These are phyloP conservation scores for Neostapfia colusana DNA, from an alignment of 176 grass and related monocot species.

Conservation along the genomic window DNA sequence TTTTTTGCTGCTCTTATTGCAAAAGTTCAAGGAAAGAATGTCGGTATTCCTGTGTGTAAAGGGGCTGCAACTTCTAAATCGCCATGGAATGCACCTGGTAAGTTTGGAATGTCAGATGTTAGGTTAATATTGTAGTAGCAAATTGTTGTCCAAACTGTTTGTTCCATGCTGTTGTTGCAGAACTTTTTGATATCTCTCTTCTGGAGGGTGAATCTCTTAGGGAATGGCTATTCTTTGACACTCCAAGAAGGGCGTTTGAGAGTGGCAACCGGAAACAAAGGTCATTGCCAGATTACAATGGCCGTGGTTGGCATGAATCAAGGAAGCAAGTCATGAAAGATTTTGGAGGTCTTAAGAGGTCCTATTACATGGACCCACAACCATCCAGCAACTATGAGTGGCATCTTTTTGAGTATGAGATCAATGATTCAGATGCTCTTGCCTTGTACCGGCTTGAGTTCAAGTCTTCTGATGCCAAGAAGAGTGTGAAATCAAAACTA, in stretches of 20 bases:
- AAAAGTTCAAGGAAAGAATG: conserved; percentile 78
- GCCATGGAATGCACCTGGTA: conserved; percentile 95
- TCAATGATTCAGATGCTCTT: conserved; percentile 67
- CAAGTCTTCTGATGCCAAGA: conserved; percentile 73
- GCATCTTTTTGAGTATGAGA: conserved; percentile 94
- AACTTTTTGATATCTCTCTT: conserved; percentile 84
- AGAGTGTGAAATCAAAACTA: conserved; percentile 63
- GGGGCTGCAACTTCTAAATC: conserved; percentile 91
- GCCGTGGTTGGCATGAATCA: conserved; percentile 94
- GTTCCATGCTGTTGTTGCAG: conserved; percentile 48
- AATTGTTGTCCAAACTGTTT: conserved; percentile 27
- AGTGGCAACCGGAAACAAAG: conserved; percentile 88
- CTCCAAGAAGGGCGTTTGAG: conserved; percentile 91
- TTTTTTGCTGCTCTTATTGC: conserved; percentile 81
- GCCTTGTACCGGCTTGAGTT: conserved; percentile 82
- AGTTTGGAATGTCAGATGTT: background rate
- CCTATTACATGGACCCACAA: conserved; percentile 97
- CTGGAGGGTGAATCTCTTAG: conserved; percentile 87
- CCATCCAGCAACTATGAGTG: conserved; percentile 70
- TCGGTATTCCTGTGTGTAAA: conserved; percentile 90
- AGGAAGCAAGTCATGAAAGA: conserved; percentile 93
- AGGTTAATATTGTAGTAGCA: background rate
- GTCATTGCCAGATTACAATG: conserved; percentile 82
- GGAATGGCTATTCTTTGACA: conserved; percentile 98
- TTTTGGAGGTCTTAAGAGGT: conserved; percentile 72